Conservation (phyloP, 2,329 filamentous ascomycete species). For the Berkeleyomyces basicola region DNA sequence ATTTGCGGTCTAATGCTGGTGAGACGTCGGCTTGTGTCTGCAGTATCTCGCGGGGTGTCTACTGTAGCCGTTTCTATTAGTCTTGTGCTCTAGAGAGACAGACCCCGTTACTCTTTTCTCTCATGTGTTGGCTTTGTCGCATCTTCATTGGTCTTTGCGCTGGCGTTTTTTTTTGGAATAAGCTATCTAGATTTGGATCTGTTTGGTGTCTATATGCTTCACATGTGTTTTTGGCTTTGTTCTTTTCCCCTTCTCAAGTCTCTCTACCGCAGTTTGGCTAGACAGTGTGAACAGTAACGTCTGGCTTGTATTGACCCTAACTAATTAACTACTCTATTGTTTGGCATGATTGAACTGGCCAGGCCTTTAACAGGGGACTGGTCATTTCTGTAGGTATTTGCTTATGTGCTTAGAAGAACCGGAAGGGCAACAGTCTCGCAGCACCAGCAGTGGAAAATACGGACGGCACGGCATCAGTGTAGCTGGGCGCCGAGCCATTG, state of each 20-base stretch:
- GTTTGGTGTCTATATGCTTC: not conserved
- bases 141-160: not conserved
- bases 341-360: no score
- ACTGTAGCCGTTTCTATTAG: no score
- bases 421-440: constrained; percentile 4
- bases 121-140: not conserved
- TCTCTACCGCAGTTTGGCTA: not conserved
- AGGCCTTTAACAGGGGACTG: no score
- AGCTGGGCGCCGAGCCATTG: constrained; percentile 5
- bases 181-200: not conserved
- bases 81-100: not conserved
- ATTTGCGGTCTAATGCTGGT: not conserved
- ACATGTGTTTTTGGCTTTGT: not conserved
- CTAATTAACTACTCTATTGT: no score
- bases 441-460: constrained; percentile 7
- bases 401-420: not conserved
- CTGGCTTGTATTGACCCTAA: no score
- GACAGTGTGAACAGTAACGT: not conserved
- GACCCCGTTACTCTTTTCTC: not conserved
- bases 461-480: not conserved
- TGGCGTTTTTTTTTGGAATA: not conserved
- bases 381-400: no score
- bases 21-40: not conserved
- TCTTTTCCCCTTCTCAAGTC: not conserved
- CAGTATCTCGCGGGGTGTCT: no score